A percentile compares a stretch with the other conserved stretches of the same genome.
Evolutionary conservation across 2,329 filamentous ascomycete genomes (phyloP).

Genomic region (Neonectria ditissima): DNA sequence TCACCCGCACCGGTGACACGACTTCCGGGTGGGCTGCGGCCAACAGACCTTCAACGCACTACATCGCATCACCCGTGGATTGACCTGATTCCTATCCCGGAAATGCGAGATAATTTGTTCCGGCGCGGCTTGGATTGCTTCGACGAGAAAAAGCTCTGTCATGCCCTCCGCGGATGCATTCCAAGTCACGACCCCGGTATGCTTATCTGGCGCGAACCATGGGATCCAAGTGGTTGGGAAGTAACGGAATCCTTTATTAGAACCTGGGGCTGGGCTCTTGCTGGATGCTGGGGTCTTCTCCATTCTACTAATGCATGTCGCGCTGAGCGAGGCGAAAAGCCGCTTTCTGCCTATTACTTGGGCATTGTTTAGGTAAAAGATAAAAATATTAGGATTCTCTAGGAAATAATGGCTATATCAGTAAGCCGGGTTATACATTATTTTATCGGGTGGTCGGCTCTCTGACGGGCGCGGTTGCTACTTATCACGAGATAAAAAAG

Average conservation of each 20-base stretch:
- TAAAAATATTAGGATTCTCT: too few species aligned
- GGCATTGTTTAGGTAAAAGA: too few species aligned
- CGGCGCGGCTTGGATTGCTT: constrained; percentile 5
- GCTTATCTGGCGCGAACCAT: constrained; percentile 4
- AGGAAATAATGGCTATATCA: too few species aligned
- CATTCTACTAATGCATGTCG: neutral
- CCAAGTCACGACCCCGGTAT: constrained; percentile 1
- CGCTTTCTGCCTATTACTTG: too few species aligned
- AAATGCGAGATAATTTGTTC: constrained; percentile 2
- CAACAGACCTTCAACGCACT: neutral
- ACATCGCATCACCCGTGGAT: neutral
- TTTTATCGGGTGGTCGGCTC: too few species aligned
- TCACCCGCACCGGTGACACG: neutral
- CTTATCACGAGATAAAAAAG: too few species aligned
- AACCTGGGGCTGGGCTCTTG: neutral
- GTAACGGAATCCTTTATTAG: neutral
- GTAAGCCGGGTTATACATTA: too few species aligned
- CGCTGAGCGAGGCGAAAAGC: neutral
- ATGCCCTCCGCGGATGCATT: constrained; percentile 1
- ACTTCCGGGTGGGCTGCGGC: neutral
- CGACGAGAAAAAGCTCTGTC: constrained; percentile 3
- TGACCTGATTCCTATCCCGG: constrained; percentile 1
- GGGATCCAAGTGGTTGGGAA: constrained; percentile 5
- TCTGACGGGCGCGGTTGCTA: too few species aligned
- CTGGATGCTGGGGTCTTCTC: neutral